Evolutionary conservation across 2,329 filamentous ascomycete species (phyloP).

Genomic region (Pleochaeta shiraiana): DNA sequence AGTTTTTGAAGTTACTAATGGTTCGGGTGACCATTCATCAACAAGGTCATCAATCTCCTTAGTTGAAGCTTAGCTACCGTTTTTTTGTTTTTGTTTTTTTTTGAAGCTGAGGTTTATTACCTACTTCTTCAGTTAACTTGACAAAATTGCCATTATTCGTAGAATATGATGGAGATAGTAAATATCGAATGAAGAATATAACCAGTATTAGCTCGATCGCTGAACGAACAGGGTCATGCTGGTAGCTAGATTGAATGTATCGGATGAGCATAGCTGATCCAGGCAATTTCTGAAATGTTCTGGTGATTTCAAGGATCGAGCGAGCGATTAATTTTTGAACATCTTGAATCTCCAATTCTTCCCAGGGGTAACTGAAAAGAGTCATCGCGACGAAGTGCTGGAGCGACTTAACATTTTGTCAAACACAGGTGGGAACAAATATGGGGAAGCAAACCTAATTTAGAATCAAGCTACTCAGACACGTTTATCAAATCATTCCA

Average conservation of each 20-base stretch:
- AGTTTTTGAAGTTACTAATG: conserved; percentile 55
- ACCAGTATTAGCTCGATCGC: conserved; percentile 86
- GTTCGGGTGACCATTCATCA: conserved; percentile 91
- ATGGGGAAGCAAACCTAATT: too few relatives aligned
- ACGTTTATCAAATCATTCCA: too few relatives aligned
- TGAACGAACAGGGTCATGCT: conserved; percentile 86
- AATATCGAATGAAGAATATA: conserved; percentile 85
- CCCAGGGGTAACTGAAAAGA: too few relatives aligned
- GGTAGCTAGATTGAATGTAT: conserved; percentile 94
- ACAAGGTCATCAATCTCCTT: conserved; percentile 90
- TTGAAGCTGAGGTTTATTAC: conserved; percentile 6
- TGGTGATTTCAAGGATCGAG: conserved; percentile 29
- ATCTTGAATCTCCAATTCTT: conserved; percentile 45
- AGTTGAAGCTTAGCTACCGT: conserved; percentile 6
- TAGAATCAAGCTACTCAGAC: too few relatives aligned
- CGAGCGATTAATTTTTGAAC: conserved; percentile 31
- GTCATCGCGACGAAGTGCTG: too few relatives aligned
- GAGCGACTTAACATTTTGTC: too few relatives aligned
- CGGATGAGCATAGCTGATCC: conserved; percentile 86
- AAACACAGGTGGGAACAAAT: too few relatives aligned
- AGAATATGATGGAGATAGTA: conserved; percentile 79
- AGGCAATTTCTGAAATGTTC: conserved; percentile 71
- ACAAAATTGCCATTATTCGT: conserved; percentile 81
- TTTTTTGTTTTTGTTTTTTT: neutral
- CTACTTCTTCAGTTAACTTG: conserved; percentile 59